Evolutionary conservation across 2,329 filamentous ascomycete species (phyloP), one percentile per base, ranked within the genome.

Genomic region (Hypoxylon sp.): DNA sequence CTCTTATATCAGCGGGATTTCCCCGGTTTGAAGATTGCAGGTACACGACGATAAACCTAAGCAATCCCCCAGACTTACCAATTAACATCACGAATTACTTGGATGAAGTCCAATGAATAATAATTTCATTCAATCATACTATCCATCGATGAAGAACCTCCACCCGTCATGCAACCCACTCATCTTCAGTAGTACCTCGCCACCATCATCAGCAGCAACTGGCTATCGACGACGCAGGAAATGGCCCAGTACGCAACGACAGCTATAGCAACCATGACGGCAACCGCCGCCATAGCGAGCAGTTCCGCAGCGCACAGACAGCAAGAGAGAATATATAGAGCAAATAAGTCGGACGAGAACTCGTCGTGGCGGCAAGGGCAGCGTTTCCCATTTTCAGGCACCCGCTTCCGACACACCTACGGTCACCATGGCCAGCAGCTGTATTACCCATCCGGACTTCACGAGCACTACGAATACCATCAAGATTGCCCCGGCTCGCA

Each of bases 401-500:
- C 51, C 10, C 54, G 60, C 24, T 48, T 50, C 10, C 59, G 63
- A 2, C 60, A 59, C 24, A 42, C 33, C 14, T 61, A 61, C 17
- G 51, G 56, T 35, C 57, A 65, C 35, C 58, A 66, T 50, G 64
- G 58, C 47, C 39, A 68, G 33, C 53, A 58, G 6, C 52, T 60
- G 10, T 70, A 65, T 64, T 58, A 50, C 37, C 24, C 57, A 1
- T 26, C 59, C 47, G 35, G 56, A 42, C 6, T 75, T 14, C 61
- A 70, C 31, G 61, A 68, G 53, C 68, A 72, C 54, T 58, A 64
- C 31, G 51, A 65, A 5, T 64, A 70, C 47, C 63, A 65, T 14
- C 26, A 26, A 35, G 74, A 70, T 53, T 76, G 74, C 48, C 56
- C 63, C 0, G 68, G 56, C 10, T 56, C 71, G 5, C 66, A 71